These are phyloP conservation scores for Talaromyces sp. DNA, from an alignment of 2,329 filamentous ascomycete genomes.

Conservation along the genomic window DNA sequence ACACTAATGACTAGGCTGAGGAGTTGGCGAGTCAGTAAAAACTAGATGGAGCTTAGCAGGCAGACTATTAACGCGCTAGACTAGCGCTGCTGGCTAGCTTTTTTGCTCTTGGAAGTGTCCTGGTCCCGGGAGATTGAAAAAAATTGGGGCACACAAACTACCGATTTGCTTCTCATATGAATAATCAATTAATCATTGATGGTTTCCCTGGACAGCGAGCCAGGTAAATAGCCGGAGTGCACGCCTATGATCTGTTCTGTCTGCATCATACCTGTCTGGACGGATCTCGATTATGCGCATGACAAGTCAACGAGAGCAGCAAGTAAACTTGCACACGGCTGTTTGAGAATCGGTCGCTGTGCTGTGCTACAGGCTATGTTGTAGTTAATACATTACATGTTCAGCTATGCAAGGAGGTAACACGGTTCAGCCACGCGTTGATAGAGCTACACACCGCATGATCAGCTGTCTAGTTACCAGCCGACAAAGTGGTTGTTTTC, in stretches of 20 bases:
- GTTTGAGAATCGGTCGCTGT: not conserved
- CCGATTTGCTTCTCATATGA: not conserved
- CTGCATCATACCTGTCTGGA: not conserved
- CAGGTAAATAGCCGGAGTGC: not conserved
- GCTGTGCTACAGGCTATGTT: not conserved
- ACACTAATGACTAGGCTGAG: not conserved
- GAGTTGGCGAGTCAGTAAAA: not conserved
- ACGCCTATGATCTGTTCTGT: not conserved
- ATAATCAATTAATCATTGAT: not conserved
- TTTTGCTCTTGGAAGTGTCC: not conserved
- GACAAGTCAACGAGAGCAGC: not conserved
- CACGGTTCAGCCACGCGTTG: not conserved
- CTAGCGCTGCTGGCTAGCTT: not conserved
- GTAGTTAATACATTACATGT: not conserved
- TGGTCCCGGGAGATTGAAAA: too few relatives aligned
- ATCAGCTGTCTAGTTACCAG: not conserved
- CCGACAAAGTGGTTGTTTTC: not conserved
- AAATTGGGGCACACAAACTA: not conserved
- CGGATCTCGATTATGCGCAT: not conserved
- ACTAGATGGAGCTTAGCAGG: not conserved
- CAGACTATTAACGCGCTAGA: not conserved
- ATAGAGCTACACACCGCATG: not conserved
- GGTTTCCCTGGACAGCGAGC: too few relatives aligned
- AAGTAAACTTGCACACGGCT: not conserved
- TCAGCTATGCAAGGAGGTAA: not conserved